Conservation (phyloP, 805 yeast genomes). For the Yamadazyma kitorensis region DNA sequence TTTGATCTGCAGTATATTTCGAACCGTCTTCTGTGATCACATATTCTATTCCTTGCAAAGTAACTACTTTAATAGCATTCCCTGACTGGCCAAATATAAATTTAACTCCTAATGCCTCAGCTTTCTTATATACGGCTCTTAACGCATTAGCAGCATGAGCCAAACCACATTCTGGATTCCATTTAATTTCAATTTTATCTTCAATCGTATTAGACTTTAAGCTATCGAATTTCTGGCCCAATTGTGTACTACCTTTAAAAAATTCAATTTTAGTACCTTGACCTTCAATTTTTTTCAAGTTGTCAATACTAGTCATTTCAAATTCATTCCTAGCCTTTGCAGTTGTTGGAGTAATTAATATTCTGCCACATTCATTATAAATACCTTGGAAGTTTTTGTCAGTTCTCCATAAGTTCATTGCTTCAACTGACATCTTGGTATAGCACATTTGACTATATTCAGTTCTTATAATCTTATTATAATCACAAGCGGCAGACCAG, state of each 20-base stretch:
- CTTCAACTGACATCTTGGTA: slow-evolving; percentile 44
- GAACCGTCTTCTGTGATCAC: slow-evolving; percentile 24
- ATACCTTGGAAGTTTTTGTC: slow-evolving; percentile 29
- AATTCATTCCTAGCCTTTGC: slow-evolving; percentile 33
- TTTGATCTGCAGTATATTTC: slow-evolving; percentile 28
- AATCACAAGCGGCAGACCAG: slow-evolving; percentile 47
- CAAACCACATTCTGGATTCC: slow-evolving; percentile 39
- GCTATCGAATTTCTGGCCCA: slow-evolving; percentile 20
- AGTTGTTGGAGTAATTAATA: slow-evolving; percentile 30
- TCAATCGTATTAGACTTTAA: slow-evolving; percentile 14
- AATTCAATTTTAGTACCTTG: slow-evolving; percentile 24
- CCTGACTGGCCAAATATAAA: slow-evolving; percentile 15
- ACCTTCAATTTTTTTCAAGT: slow-evolving; percentile 21
- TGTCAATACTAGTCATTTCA: slow-evolving; percentile 35
- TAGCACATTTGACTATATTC: slow-evolving; percentile 46
- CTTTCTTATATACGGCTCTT: slow-evolving; percentile 21
- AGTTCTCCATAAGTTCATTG: slow-evolving; percentile 36
- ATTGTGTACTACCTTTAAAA: slow-evolving; percentile 21
- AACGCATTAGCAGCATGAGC: slow-evolving; percentile 42
- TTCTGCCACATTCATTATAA: slow-evolving; percentile 42
- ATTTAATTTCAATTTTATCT: slow-evolving; percentile 18
- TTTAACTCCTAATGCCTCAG: slow-evolving; percentile 11
- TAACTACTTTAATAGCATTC: slow-evolving; percentile 6
- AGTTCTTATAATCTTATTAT: slow-evolving; percentile 47
- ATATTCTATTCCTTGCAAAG: slow-evolving; percentile 12